Base-by-base conservation (phyloP, 176 grass and related monocot genomes). In the Coix lacrymajobi region DNA sequence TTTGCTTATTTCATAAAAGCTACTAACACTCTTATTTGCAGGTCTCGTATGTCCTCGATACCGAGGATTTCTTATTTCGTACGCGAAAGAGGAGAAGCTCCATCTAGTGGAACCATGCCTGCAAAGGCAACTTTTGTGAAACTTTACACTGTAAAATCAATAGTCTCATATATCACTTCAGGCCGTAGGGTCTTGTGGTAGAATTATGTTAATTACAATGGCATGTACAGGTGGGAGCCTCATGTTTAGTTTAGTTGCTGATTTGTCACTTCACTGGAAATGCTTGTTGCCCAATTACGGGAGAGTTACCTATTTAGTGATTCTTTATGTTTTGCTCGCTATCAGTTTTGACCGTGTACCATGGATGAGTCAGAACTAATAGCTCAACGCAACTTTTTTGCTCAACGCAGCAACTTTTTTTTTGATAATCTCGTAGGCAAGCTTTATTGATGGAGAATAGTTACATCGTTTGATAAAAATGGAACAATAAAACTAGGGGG, bases 21-120 rank as follows among this genome's bases (percentile, higher is more conserved):
- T 39, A 39, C 33, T 2, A 22, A 9, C 32, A 22, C 36, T 34
- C 22, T 37, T 68, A 24, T 69, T 69, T 72, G 32, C 79, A 95
- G 96, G 90, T 93, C 37, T 90, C 88, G 0, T 98, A 95, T 91
- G 96, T 98, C 40, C 90, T 98, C 41, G 92, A 98, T 46, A 98
- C 96, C 1, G 96, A 98, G 79, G 96, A 98, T 93, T 93, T 88
- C 85, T 86, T 98, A 49, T 93, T 88, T 33, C 84, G 96, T 67
- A 33, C 48, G 39, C 78, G 79, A 67, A 98, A 95, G 81, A 81
- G 74, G 81, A 82, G 75, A 61, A 79, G 54, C 45, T 60, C 45
- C 64, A 45, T 68, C 36, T 38, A 22, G 57, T 24, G 85, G 33
- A 60, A 61, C 33, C 44, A 79, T 77, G 28, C 36, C 61, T 33